These are phyloP conservation scores for Clonostachys chloroleuca DNA, from an alignment of 2,329 filamentous ascomycete species.

Conservation along the genomic window DNA sequence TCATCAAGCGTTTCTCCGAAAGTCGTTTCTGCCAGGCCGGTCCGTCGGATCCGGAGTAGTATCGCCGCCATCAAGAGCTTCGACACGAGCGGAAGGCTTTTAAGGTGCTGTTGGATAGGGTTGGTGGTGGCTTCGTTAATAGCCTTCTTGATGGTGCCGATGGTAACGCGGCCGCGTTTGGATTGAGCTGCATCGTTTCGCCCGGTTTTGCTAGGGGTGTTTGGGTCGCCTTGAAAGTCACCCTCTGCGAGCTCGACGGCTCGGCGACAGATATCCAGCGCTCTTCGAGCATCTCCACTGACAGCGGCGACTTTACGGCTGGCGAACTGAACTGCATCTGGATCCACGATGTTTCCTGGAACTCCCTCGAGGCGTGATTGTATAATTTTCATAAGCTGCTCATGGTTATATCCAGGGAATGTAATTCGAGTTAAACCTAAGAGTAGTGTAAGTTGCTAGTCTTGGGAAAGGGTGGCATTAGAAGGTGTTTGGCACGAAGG, in stretches of 20 bases:
- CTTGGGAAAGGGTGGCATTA: not conserved
- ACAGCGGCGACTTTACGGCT: slow-evolving; percentile 96
- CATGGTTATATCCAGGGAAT: slow-evolving; percentile 95
- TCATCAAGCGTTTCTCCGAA: slow-evolving; percentile 90
- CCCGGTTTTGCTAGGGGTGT: slow-evolving; percentile 57
- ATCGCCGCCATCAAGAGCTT: slow-evolving; percentile 86
- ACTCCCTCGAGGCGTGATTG: slow-evolving; percentile 88
- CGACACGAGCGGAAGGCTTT: slow-evolving; percentile 72
- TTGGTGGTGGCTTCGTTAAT: slow-evolving; percentile 94
- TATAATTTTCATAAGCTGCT: slow-evolving; percentile 96
- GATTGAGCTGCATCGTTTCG: slow-evolving; percentile 16
- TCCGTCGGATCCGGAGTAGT: slow-evolving; percentile 72
- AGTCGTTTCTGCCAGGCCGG: slow-evolving; percentile 81
- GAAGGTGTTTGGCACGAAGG: slow-evolving; percentile 4
- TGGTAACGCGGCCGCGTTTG: slow-evolving; percentile 66
- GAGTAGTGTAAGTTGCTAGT: not conserved
- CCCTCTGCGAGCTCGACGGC: slow-evolving; percentile 93
- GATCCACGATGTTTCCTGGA: slow-evolving; percentile 82
- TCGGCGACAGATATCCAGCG: slow-evolving; percentile 89
- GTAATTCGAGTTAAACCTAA: slow-evolving; percentile 83
- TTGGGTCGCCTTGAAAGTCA: slow-evolving; percentile 45
- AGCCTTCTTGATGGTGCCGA: slow-evolving; percentile 87
- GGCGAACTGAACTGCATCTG: slow-evolving; percentile 93
- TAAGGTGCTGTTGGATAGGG: slow-evolving; percentile 84
- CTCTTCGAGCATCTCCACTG: slow-evolving; percentile 86